A percentile compares a stretch with the other conserved stretches of the same genome.
phyloP scores from a whole-genome alignment of 768 basidiomycete genomes.

The Boletus rufocinnamomeus region DNA sequence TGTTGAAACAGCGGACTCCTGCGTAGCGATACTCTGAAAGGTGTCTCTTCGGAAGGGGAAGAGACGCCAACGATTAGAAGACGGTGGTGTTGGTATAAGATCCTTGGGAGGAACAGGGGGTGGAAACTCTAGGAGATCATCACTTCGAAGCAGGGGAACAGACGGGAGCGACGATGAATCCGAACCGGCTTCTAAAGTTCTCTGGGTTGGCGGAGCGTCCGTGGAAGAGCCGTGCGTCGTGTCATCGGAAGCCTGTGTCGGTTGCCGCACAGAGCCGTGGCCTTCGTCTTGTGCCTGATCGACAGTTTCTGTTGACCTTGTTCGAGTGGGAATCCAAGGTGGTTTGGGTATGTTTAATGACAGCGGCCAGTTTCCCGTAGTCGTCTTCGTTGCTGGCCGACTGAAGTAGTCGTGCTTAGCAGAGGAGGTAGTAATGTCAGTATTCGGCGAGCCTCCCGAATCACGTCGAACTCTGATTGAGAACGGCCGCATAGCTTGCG shows the following conservation, averaged over 20 bases:
- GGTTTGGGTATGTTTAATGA: slow-evolving; percentile 26
- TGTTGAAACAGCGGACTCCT: slow-evolving; percentile 25
- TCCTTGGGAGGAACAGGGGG: slow-evolving; percentile 35
- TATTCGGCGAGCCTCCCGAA: slow-evolving; percentile 36
- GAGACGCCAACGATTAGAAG: slow-evolving; percentile 51
- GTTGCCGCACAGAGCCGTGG: slow-evolving; percentile 8
- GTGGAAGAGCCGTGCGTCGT: slow-evolving; percentile 21
- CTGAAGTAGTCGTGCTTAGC: slow-evolving; percentile 27
- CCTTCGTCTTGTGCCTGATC: slow-evolving; percentile 10
- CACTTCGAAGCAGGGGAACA: slow-evolving; percentile 8
- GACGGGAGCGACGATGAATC: slow-evolving; percentile 19
- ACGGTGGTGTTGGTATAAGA: slow-evolving; percentile 22
- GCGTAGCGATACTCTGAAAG: slow-evolving; percentile 30
- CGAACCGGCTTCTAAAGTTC: slow-evolving; percentile 8
- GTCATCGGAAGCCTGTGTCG: slow-evolving; percentile 13
- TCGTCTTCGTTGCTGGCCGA: slow-evolving; percentile 19
- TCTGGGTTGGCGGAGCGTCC: slow-evolving; percentile 8
- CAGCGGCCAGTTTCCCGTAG: slow-evolving; percentile 19
- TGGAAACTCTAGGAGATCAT: slow-evolving; percentile 25
- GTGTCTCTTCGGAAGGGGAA: slow-evolving; percentile 49
- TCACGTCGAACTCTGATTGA: slow-evolving; percentile 41
- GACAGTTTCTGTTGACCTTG: slow-evolving; percentile 34
- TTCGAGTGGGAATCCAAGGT: slow-evolving; percentile 17
- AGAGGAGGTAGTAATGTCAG: slow-evolving; percentile 20
- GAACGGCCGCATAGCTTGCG: slow-evolving; percentile 53